Base-by-base conservation (phyloP, 305 asterid genomes). In the Nicotiana rustica region DNA sequence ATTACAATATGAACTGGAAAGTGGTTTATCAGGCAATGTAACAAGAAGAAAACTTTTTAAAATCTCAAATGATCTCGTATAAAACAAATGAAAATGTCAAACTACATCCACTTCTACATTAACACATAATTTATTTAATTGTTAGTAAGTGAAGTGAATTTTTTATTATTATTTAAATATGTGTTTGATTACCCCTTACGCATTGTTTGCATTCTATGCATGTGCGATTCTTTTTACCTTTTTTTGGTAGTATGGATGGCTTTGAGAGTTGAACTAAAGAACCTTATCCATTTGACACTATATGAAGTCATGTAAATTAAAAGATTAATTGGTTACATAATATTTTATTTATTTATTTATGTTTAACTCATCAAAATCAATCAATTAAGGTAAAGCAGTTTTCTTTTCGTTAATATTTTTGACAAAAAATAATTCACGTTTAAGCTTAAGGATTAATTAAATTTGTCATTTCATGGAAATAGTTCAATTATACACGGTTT, bases 401-500 rank as follows among this genome's bases (percentile, higher is more conserved):
- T 69, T 49, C 59, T n/a, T 41, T 69, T 41, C 57, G 35, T 41
- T 18, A 69, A 41, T 59, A 52, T 52, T 1, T 12, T 41, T 41
- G 49, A 41, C 3, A 52, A 52, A 52, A 3, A 10, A 14, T 10
- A 52, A 3, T 52, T 13, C 7, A 57, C 7, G 5, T 57, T 15
- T 57, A 14, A n/a, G 25, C 25, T 5, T 59, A 71, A 71, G n/a
- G 36, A 21, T 21, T 71, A 19, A 44, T 44, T 19, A 21, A 15
- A 18, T 71, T 19, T 44, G 60, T 71, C 19, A 71, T 44, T 71
- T 47, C 38, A 47, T 71, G 19, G 19, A 71, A 47, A 71, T 47
- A 19, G 18, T 21, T 71, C 17, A 21, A 44, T 5, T 25, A 6
- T 71, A 47, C 36, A 19, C 59, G 57, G 6, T 19, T 25, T 13